Base-by-base conservation (phyloP, 257 asterid genomes). In the Solanum stenotomum region DNA sequence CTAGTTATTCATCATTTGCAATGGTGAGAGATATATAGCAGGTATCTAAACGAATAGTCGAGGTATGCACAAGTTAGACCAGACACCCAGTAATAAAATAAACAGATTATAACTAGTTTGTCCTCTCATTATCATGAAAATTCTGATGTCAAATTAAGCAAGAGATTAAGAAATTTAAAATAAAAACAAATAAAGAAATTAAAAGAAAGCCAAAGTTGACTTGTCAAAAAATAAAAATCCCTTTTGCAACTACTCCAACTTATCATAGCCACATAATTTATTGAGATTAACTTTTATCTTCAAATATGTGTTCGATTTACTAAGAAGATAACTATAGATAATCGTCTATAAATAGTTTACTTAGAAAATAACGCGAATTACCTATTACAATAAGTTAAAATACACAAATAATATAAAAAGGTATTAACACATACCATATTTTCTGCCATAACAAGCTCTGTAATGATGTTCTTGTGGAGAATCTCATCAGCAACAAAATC, bases 361-460 rank as follows among this genome's bases (percentile, higher is more conserved):
- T 1, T 14, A 4, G 0, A 42, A 10, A 78, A 4, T 4, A 42
- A 14, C 0, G 10, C 2, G 3, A 10, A 25, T 35, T 75, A 75
- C 9, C 0, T 75, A 0, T 1, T 20, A 35, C 2, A 75, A 78
- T 0, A 14, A 6, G 3, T 78, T 44, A 79, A 42, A 79, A 42
- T 42, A 61, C 1, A 13, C 3, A 0, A 1, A 34, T 83, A 42
- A 25, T 9, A 29, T 79, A 25, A 79, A 78, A 25, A 6, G 3
- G 4, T 5, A 1, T 75, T 76, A 0, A 8, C 15, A 74, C 63
- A 86, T 89, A 95, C 98, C 95, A 89, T 81, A 85, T 87, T 88
- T 87, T 92, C 92, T 14, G 86, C 89, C 63, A 90, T 46, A 68
- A 42, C 35, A 85, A 86, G 82, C 81, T 91, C 91, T 22, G 89